phyloP scores from a whole-genome alignment of 2,329 filamentous ascomycete species.

The Ophiognomonia clavigignenti-juglandacearum region DNA sequence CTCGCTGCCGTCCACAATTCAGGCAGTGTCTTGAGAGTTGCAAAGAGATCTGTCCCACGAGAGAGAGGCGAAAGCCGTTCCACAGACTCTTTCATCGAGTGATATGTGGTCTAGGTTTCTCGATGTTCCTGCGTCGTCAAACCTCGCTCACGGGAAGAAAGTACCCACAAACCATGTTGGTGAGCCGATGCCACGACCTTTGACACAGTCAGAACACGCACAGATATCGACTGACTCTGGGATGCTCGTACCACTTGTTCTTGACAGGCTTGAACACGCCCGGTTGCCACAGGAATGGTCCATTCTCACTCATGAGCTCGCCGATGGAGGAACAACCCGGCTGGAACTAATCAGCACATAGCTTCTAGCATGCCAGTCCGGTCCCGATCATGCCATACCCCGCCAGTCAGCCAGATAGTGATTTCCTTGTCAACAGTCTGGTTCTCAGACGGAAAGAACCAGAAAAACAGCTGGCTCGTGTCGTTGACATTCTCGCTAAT shows the following conservation, averaged over 20 bases:
- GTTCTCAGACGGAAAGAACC: slow-evolving; percentile 56
- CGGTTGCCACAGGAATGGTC: slow-evolving; percentile 62
- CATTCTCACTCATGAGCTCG: slow-evolving; percentile 69
- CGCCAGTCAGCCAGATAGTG: slow-evolving; percentile 53
- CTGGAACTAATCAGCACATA: slow-evolving; percentile 19
- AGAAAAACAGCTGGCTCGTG: slow-evolving; percentile 48
- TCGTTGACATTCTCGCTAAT: slow-evolving; percentile 43
- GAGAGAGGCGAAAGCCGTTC: too few relatives aligned
- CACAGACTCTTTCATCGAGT: too few relatives aligned
- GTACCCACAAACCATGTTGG: slow-evolving; percentile 74
- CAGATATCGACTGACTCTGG: not conserved
- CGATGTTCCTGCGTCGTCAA: too few relatives aligned
- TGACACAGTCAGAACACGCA: not conserved
- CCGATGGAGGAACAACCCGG: slow-evolving; percentile 54
- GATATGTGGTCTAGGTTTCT: too few relatives aligned
- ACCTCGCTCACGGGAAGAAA: too few relatives aligned
- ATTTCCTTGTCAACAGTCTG: slow-evolving; percentile 47
- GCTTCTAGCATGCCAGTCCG: not conserved
- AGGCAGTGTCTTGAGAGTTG: too few relatives aligned
- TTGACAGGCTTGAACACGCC: slow-evolving; percentile 58
- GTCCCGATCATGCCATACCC: slow-evolving; percentile 22
- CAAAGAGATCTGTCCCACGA: too few relatives aligned
- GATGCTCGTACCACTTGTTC: slow-evolving; percentile 50
- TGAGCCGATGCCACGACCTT: slow-evolving; percentile 62
- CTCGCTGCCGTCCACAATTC: too few relatives aligned